Evolutionary conservation across 116 monocot genomes (phyloP), one percentile per base, ranked within the genome.

Genomic region (Iris pallida): DNA sequence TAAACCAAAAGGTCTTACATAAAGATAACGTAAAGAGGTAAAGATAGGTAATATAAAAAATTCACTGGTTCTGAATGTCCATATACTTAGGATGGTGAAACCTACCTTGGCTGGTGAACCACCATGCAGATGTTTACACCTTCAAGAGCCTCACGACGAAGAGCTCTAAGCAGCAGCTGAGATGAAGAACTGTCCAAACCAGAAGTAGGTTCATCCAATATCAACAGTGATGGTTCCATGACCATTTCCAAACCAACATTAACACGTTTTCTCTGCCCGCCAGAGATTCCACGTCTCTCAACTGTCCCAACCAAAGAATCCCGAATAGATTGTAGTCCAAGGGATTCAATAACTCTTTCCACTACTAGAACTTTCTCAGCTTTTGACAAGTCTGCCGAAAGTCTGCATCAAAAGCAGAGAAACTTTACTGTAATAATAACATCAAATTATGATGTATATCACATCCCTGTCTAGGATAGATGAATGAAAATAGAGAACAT

Each of bases 181-280:
- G 98, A 98, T 49, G 98, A 90, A 66, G 93, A 79, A 64, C 98
- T 98, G 68, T 98, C 98, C 74, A 98, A 78, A 53, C 98, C 98
- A 52, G 98, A 98, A 59, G 98, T 98, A 41, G 98, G 98, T 73
- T 98, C 98, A 78, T 98, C 98, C 12, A 98, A 76, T 65, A 98
- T 92, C 66, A 98, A 73, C 5, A 98, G 49, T 52, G 98, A 93
- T 16, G 98, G 98, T 55, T 98, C 98, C 90, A 98, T 98, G 59
- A 98, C 98, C 98, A 98, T 98, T 77, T 98, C 98, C 16, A 98
- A 20, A 1, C 98, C 98, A 70, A 98, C 98, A 73, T 98, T 98
- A 44, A 98, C 98, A 67, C 98, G 75, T 63, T 98, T 98, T 53
- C 88, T 83, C 68, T 98, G 98, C 59, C 98, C 98, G 11, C 98